Conservation (phyloP, 345 rosid genomes). For the Pistacia integerrima region DNA sequence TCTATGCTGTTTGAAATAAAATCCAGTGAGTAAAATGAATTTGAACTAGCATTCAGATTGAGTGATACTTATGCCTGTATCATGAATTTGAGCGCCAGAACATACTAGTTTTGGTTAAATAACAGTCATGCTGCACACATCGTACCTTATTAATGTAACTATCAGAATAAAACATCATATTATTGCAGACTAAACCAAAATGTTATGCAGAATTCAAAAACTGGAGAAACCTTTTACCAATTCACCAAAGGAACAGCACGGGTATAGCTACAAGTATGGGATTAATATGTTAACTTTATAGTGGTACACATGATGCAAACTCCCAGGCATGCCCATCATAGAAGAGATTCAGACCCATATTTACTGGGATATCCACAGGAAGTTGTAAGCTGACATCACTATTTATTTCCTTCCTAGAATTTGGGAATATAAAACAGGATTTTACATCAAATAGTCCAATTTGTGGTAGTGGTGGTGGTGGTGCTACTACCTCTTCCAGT, state of each 20-base stretch:
- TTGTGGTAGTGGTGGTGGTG: neutral
- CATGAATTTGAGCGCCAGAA: neutral
- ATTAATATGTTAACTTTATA: neutral
- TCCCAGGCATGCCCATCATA: neutral
- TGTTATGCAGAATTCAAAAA: neutral
- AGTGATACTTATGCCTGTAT: neutral
- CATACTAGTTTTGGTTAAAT: neutral
- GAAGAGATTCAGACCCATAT: neutral
- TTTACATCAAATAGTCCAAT: neutral
- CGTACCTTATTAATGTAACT: neutral
- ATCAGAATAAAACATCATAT: neutral
- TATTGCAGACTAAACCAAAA: neutral
- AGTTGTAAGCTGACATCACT: neutral
- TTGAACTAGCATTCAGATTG: neutral
- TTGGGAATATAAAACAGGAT: neutral
- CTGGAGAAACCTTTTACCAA: neutral
- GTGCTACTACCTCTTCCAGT: neutral
- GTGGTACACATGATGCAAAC: neutral
- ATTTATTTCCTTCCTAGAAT: neutral
- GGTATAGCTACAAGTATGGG: neutral
- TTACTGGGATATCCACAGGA: neutral
- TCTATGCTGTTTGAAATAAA: neutral
- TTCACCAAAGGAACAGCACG: neutral
- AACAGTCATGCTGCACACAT: neutral
- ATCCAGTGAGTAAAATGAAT: conserved; percentile 1